These are phyloP conservation scores for Lactarius deliciosus DNA, from an alignment of 768 basidiomycete genomes.

Conservation along the genomic window DNA sequence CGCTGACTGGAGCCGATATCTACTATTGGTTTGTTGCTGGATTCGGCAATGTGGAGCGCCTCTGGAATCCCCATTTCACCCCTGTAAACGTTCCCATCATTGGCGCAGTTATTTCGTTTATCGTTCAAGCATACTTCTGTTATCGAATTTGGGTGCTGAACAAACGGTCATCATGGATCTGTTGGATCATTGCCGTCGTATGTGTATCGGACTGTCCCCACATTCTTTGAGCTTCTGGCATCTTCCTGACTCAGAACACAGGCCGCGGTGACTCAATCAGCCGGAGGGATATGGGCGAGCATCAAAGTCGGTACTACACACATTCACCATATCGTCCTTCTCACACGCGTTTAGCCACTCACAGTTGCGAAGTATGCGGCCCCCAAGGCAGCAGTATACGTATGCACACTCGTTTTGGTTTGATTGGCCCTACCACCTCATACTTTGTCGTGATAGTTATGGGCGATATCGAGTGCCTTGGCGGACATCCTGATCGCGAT, in stretches of 20 bases:
- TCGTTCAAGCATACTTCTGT: background rate
- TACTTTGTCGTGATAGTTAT: background rate
- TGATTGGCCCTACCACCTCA: background rate
- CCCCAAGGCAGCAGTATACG: background rate
- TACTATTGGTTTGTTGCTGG: conserved; percentile 1
- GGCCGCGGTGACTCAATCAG: background rate
- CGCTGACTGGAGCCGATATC: background rate
- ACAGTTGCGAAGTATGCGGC: background rate
- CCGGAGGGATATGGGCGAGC: background rate
- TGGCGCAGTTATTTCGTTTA: background rate
- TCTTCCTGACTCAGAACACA: background rate
- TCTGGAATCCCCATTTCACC: background rate
- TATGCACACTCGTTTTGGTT: background rate
- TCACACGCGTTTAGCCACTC: background rate
- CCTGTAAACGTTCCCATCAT: background rate
- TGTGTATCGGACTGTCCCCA: background rate
- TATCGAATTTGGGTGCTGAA: conserved; percentile 2
- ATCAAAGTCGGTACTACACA: background rate
- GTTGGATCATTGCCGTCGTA: background rate
- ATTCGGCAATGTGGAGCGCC: background rate
- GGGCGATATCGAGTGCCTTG: background rate
- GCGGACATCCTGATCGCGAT: background rate
- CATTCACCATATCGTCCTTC: background rate
- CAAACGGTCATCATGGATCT: background rate
- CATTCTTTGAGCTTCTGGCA: background rate